Conservation (phyloP, 495 filamentous ascomycete genomes). For the Aspergillus conjunctus region DNA sequence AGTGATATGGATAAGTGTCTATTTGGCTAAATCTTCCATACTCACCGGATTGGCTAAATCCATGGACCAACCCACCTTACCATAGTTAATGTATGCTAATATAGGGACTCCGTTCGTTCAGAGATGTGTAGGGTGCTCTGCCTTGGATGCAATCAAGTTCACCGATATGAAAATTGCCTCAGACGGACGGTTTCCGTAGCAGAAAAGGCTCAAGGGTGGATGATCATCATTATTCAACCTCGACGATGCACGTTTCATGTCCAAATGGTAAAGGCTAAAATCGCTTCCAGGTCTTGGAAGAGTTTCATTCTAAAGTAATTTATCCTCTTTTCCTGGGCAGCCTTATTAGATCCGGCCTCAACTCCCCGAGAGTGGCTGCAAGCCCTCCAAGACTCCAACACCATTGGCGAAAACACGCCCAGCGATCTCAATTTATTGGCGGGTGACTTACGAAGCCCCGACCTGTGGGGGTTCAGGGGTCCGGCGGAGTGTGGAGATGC, state of each 20-base stretch:
- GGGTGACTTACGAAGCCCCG: not conserved
- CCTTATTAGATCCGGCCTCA: not conserved
- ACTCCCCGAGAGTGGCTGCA: not conserved
- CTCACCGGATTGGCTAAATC: conserved; percentile 1
- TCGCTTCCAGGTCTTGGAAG: not conserved
- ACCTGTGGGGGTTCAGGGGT: not conserved
- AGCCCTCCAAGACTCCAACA: not conserved
- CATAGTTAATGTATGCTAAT: not conserved
- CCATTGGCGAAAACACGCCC: not conserved
- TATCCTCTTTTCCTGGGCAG: not conserved
- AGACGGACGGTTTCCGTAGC: conserved; percentile 21
- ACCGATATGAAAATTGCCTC: not conserved
- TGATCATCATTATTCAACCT: conserved; percentile 21
- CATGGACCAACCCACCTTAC: not conserved
- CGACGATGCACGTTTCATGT: not conserved
- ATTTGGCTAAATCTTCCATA: conserved; percentile 11
- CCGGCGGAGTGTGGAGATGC: not conserved
- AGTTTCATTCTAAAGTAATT: not conserved
- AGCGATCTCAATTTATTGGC: not conserved
- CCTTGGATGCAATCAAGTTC: not conserved
- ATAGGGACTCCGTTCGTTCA: not conserved
- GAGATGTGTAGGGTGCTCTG: not conserved
- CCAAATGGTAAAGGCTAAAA: not conserved
- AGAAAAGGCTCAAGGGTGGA: conserved; percentile 17
- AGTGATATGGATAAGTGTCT: conserved; percentile 6